These are phyloP conservation scores for Coemansia sp. DNA, from an alignment of 192 early-diverging fungal species.

Conservation along the genomic window DNA sequence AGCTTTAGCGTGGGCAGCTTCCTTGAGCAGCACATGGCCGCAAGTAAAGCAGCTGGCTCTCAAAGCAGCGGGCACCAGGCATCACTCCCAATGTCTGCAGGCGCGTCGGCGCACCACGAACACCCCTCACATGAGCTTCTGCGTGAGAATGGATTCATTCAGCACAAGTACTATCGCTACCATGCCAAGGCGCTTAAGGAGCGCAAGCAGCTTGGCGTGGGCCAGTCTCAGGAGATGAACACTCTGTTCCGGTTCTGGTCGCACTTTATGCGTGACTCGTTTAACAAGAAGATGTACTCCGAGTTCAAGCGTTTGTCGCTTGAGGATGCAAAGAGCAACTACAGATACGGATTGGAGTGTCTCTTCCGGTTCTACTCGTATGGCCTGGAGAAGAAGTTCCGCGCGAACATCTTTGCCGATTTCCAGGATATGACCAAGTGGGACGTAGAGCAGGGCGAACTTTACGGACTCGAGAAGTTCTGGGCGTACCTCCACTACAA, in stretches of 20 bases:
- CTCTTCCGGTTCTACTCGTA: slow-evolving; percentile 97
- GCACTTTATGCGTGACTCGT: slow-evolving; percentile 95
- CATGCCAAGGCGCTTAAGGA: slow-evolving; percentile 90
- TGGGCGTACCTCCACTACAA: slow-evolving; percentile 93
- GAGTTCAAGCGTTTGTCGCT: slow-evolving; percentile 90
- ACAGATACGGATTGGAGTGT: slow-evolving; percentile 96
- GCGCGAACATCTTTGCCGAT: slow-evolving; percentile 80
- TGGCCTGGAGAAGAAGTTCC: slow-evolving; percentile 88
- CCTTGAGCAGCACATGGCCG: slow-evolving; percentile 28
- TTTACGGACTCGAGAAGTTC: slow-evolving; percentile 94
- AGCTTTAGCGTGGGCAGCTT: slow-evolving; percentile 39
- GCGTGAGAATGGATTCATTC: slow-evolving; percentile 95
- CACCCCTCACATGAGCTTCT: slow-evolving; percentile 92
- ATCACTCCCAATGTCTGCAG: neutral
- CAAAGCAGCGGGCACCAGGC: slow-evolving; percentile 1
- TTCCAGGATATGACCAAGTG: slow-evolving; percentile 79
- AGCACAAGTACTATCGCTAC: slow-evolving; percentile 96
- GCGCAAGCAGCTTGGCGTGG: slow-evolving; percentile 84
- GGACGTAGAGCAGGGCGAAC: slow-evolving; percentile 68
- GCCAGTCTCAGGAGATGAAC: slow-evolving; percentile 96
- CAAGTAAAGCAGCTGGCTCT: slow-evolving; percentile 15
- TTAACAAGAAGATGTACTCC: slow-evolving; percentile 88
- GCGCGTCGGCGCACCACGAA: slow-evolving; percentile 57
- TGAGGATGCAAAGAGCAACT: slow-evolving; percentile 81
- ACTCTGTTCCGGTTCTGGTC: slow-evolving; percentile 97